phyloP scores from a whole-genome alignment of 1,284 basidiomycete species.

The Ustilago crameri region DNA sequence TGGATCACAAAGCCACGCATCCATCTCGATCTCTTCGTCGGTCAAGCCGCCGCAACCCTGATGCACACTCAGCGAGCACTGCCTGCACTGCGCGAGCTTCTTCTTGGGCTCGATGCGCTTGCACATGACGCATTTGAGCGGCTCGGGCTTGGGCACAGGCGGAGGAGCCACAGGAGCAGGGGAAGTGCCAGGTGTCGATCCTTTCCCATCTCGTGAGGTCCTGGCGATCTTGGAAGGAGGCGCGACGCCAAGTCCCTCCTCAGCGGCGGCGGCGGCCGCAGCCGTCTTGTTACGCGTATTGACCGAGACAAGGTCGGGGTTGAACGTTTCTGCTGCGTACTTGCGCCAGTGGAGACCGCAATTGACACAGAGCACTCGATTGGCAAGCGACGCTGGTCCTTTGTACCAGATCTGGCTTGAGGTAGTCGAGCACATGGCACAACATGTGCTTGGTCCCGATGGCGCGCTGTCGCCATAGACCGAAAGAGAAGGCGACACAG shows the following conservation, averaged over 20 bases:
- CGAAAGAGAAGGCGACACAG: slow-evolving; percentile 58
- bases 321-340: slow-evolving; percentile 64
- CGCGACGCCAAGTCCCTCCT: slow-evolving; percentile 62
- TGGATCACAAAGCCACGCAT: slow-evolving; percentile 61
- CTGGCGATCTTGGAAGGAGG: slow-evolving; percentile 47
- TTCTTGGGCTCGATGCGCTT: slow-evolving; percentile 61
- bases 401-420: slow-evolving; percentile 64
- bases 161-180: slow-evolving; percentile 23
- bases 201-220: slow-evolving; percentile 41
- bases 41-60: slow-evolving; percentile 63
- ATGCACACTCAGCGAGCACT: slow-evolving; percentile 63
- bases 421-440: slow-evolving; percentile 61
- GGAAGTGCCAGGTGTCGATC: slow-evolving; percentile 16
- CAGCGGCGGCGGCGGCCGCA: slow-evolving; percentile 34
- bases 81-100: slow-evolving; percentile 57
- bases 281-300: slow-evolving; percentile 50
- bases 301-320: slow-evolving; percentile 50
- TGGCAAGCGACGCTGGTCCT: slow-evolving; percentile 51
- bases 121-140: slow-evolving; percentile 64
- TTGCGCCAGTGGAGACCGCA: slow-evolving; percentile 68
- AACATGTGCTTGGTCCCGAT: slow-evolving; percentile 31
- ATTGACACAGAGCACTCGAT: slow-evolving; percentile 59
- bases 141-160: slow-evolving; percentile 37
- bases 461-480: slow-evolving; percentile 45
- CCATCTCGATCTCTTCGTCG: slow-evolving; percentile 50